phyloP scores from a whole-genome alignment of 768 basidiomycete genomes.

The Kwoniella shandongensis region DNA sequence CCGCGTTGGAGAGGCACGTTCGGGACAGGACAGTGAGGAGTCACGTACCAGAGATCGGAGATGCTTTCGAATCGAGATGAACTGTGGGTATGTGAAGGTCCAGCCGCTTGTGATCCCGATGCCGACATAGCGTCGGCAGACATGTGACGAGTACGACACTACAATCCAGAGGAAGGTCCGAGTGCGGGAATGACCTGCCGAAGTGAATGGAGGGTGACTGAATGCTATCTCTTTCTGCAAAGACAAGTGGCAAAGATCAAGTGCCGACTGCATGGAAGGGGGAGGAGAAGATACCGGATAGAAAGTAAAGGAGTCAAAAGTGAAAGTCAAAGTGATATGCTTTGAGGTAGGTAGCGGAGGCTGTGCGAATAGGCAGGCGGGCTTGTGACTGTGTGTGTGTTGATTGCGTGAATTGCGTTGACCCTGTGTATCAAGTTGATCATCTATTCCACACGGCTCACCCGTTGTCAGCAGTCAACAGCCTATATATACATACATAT shows the following conservation, averaged over 20 bases:
- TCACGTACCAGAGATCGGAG: conserved; percentile 37
- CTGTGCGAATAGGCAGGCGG: conserved; percentile 9
- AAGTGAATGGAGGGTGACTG: not conserved
- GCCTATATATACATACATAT: too few species aligned
- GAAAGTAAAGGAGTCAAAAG: too few species aligned
- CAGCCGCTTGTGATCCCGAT: not conserved
- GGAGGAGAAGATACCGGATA: too few species aligned
- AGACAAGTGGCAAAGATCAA: too few species aligned
- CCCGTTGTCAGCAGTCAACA: too few species aligned
- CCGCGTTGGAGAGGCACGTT: not conserved
- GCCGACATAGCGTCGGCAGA: not conserved
- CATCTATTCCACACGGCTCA: not conserved
- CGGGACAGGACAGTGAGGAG: not conserved
- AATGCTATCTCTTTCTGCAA: too few species aligned
- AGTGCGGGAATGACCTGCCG: not conserved
- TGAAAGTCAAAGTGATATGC: conserved; percentile 1
- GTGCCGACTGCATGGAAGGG: too few species aligned
- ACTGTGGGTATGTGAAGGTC: conserved; percentile 9
- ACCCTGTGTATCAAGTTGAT: not conserved
- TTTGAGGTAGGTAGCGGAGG: conserved; percentile 6
- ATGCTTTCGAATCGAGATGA: conserved; percentile 37
- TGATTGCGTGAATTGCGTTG: not conserved
- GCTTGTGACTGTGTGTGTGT: conserved; percentile 2
- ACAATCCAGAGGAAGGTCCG: not conserved
- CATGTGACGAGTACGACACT: not conserved